Percentiles rank a stretch among this genome's conserved stretches.
Conservation (phyloP, 805 yeast species). For the Kockiozyma suomiensis region DNA sequence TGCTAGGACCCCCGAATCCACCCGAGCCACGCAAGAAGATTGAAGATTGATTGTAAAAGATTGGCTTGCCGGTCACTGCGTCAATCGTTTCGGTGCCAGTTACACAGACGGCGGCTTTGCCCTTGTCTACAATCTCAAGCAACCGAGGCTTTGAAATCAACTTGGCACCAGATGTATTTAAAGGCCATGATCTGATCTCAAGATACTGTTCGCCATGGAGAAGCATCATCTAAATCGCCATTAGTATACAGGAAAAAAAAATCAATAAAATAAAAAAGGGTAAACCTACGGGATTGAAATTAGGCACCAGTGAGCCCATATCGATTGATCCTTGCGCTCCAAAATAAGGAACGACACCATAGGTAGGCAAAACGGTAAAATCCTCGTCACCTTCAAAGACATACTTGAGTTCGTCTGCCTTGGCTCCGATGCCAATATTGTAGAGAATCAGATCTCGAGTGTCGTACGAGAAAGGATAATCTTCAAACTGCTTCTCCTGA, state of each 20-base stretch:
- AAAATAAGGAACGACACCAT: slow-evolving; percentile 88
- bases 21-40: slow-evolving; percentile 78
- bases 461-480: slow-evolving; percentile 18
- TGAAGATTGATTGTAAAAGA: slow-evolving; percentile 82
- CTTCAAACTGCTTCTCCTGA: slow-evolving; percentile 40
- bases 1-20: slow-evolving; percentile 52
- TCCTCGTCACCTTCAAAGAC: slow-evolving; percentile 73
- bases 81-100: slow-evolving; percentile 74
- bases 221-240: slow-evolving; percentile 55
- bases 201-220: slow-evolving; percentile 95
- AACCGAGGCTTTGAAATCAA: slow-evolving; percentile 66
- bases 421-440: slow-evolving; percentile 89
- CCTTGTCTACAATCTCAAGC: slow-evolving; percentile 78
- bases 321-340: slow-evolving; percentile 55
- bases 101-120: slow-evolving; percentile 75
- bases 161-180: slow-evolving; percentile 59
- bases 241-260: not conserved
- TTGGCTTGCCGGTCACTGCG: slow-evolving; percentile 62
- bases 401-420: slow-evolving; percentile 71
- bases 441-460: slow-evolving; percentile 61
- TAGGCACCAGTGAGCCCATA: slow-evolving; percentile 63
- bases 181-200: slow-evolving; percentile 71
- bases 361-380: slow-evolving; percentile 85
- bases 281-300: slow-evolving; percentile 66
- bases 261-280: not conserved